These are phyloP conservation scores for Aspergillus texensis DNA, from an alignment of 2,329 filamentous ascomycete genomes.

Conservation along the genomic window DNA sequence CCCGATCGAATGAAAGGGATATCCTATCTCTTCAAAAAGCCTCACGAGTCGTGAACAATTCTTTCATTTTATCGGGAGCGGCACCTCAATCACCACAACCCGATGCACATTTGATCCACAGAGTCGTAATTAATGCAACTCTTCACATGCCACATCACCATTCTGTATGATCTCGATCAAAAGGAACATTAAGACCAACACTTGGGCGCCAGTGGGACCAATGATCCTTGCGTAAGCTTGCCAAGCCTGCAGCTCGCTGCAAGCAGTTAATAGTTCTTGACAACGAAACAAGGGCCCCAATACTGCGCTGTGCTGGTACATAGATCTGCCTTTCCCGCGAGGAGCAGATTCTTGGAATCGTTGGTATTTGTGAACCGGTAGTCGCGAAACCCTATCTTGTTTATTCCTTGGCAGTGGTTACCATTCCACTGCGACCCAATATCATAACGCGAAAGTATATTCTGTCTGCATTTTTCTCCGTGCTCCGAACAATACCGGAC, in stretches of 20 bases:
- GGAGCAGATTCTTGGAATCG: not conserved
- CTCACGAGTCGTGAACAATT: not conserved
- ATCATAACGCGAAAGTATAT: not conserved
- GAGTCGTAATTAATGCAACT: not conserved
- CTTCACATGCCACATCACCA: constrained; percentile 6
- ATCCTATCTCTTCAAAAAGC: not conserved
- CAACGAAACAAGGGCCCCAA: not conserved
- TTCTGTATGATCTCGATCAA: constrained; percentile 9
- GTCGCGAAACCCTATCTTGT: not conserved
- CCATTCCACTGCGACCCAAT: not conserved
- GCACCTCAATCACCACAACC: not conserved
- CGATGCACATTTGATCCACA: not conserved
- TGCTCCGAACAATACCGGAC: not conserved
- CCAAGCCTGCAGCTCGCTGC: constrained; percentile 11
- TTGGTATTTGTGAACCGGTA: not conserved
- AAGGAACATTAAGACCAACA: constrained; percentile 8
- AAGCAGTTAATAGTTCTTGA: constrained; percentile 8
- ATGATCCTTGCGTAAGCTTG: constrained; percentile 5
- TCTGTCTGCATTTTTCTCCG: not conserved
- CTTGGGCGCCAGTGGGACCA: constrained; percentile 9
- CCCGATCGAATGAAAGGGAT: not conserved
- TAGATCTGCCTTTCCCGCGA: not conserved
- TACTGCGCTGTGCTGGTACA: not conserved
- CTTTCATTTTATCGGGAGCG: not conserved
- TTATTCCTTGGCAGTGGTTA: not conserved